Evolutionary conservation across 306 rosid species (phyloP), one percentile per base, ranked within the genome.

Genomic region (Rubus parviflorus): DNA sequence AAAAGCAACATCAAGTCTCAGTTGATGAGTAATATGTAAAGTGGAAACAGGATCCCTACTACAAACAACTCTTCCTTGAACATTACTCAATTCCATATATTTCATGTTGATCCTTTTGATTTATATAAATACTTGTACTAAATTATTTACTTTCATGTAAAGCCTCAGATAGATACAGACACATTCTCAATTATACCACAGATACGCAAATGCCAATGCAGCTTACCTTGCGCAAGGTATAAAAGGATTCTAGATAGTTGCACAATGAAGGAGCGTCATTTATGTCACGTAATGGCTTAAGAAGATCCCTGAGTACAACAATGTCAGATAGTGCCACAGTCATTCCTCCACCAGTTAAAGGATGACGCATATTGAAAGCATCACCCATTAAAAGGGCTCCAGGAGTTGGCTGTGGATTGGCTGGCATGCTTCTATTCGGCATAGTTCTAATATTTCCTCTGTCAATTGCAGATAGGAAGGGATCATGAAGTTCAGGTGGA

Each of bases 281-380:
- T 11, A 90, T 76, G 80, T 84, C 71, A 25, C 1, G 35, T 48
- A 83, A 41, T 0, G 88, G 83, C 66, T 80, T 81, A 23, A 90
- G 85, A 86, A 90, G 87, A 78, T 88, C 88, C 13, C 79, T 72
- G 16, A 88, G 79, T 3, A 88, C 56, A 70, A 86, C 92, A 75
- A 90, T 78, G 77, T 90, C 95, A 11, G 90, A 83, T n/a, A 88
- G 81, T 61, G 92, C 89, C 68, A 90, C 92, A 40, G 95, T 90
- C 92, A 88, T 86, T 77, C 95, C 95, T 79, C 90, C 89, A 56
- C 92, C 91, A 13, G 94, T 84, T 72, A 84, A 81, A 35, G 90
- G 94, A 79, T 90, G 90, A 13, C 86, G 88, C 88, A 86, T 87
- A 76, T 90, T 90, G 86, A 90, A 84, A 76, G 94, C 89, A 72